Conservation (phyloP, 306 rosid species). For the Pterocarpus santalinus region DNA sequence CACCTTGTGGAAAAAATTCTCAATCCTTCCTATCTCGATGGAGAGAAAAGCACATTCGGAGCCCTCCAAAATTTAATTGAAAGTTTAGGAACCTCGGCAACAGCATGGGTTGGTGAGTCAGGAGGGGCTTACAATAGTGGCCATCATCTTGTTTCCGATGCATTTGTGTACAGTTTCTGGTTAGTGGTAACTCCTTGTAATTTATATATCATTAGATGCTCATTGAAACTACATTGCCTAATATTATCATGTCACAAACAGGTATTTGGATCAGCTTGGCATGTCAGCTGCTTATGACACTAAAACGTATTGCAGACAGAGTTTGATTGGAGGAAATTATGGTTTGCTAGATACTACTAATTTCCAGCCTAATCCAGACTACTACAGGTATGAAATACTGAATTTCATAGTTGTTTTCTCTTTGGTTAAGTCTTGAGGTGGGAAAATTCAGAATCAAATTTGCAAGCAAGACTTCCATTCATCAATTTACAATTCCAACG, state of each 20-base stretch:
- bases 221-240: conserved; percentile 1
- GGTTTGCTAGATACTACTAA: conserved; percentile 79
- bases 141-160: conserved; percentile 76
- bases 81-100: conserved; percentile 67
- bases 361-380: conserved; percentile 88
- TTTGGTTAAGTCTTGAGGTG: conserved; percentile 26
- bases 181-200: conserved; percentile 45
- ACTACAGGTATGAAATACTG: conserved; percentile 53
- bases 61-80: conserved; percentile 61
- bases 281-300: conserved; percentile 85
- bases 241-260: conserved; percentile 41
- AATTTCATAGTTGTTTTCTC: not conserved
- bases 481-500: conserved; percentile 27
- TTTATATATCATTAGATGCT: not conserved
- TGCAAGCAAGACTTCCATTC: conserved; percentile 12
- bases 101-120: conserved; percentile 95
- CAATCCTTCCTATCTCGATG: conserved; percentile 74
- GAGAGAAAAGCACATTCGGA: conserved; percentile 62
- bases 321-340: conserved; percentile 91
- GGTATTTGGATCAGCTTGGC: conserved; percentile 97
- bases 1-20: conserved; percentile 84
- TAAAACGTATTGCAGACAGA: conserved; percentile 91
- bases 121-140: conserved; percentile 99
- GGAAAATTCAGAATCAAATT: not conserved
- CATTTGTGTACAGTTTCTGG: conserved; percentile 94